Percentiles rank a stretch among this genome's conserved stretches.
These are phyloP conservation scores for Mycena latifolia DNA, from an alignment of 768 basidiomycete species.

Conservation along the genomic window DNA sequence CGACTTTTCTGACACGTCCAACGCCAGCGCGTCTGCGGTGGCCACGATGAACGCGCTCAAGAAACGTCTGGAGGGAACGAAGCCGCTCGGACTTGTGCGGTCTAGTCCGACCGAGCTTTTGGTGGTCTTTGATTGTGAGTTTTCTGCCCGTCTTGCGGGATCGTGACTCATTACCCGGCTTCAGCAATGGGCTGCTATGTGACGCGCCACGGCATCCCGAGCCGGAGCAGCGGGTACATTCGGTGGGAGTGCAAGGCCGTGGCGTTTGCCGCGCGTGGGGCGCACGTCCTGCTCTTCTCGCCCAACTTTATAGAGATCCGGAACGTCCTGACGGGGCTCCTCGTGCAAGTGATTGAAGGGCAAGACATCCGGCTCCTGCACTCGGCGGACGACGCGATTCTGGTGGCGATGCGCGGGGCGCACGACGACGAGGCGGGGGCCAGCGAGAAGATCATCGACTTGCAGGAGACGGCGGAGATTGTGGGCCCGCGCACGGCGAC, in stretches of 20 bases:
- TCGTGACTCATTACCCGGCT: conserved; percentile 5
- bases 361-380: conserved; percentile 76
- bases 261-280: conserved; percentile 71
- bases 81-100: conserved; percentile 76
- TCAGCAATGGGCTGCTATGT: conserved; percentile 84
- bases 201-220: conserved; percentile 75
- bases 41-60: conserved; percentile 72
- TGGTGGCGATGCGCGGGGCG: conserved; percentile 74
- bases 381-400: conserved; percentile 61
- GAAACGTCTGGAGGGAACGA: conserved; percentile 65
- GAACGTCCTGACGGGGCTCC: conserved; percentile 68
- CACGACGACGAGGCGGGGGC: conserved; percentile 68
- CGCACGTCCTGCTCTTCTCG: conserved; percentile 80
- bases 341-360: conserved; percentile 89
- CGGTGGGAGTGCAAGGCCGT: conserved; percentile 83
- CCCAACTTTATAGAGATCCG: conserved; percentile 83
- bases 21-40: conserved; percentile 50
- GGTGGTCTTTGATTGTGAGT: conserved; percentile 81
- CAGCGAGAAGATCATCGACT: conserved; percentile 75
- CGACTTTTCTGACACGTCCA: conserved; percentile 58
- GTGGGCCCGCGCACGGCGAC: conserved; percentile 46
- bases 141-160: conserved; percentile 3
- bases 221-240: conserved; percentile 71
- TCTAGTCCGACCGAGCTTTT: conserved; percentile 68
- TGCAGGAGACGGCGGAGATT: conserved; percentile 77